Evolutionary conservation across 2,329 filamentous ascomycete species (phyloP).

Genomic region (Trichocomaceae sp.): DNA sequence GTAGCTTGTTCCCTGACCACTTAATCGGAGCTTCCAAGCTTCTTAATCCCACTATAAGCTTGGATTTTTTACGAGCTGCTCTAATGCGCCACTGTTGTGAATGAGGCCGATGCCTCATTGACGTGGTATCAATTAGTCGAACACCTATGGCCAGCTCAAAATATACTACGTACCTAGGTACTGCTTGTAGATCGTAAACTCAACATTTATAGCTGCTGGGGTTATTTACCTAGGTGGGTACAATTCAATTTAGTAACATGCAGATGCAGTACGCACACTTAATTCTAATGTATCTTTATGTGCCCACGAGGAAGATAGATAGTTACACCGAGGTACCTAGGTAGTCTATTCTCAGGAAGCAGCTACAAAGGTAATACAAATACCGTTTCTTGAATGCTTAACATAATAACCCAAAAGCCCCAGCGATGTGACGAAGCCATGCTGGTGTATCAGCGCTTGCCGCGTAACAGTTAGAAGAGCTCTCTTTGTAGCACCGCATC

Average conservation of each 20-base stretch:
- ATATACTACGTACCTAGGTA: not conserved
- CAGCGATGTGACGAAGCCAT: not conserved
- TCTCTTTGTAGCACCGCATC: not conserved
- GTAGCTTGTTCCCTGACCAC: not conserved
- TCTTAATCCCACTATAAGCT: not conserved
- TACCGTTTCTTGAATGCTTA: not conserved
- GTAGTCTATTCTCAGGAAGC: not conserved
- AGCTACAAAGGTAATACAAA: not conserved
- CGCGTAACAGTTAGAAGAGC: not conserved
- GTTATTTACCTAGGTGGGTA: too few relatives aligned
- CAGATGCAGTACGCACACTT: not conserved
- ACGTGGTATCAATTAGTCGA: not conserved
- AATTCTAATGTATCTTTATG: too few relatives aligned
- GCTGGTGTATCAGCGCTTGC: not conserved
- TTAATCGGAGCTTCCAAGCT: not conserved
- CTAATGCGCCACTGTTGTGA: not conserved
- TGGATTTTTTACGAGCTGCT: not conserved
- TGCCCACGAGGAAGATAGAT: too few relatives aligned
- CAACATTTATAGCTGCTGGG: too few relatives aligned
- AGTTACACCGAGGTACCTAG: not conserved
- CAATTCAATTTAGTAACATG: not conserved
- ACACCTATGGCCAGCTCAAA: not conserved
- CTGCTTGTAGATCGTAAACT: not conserved
- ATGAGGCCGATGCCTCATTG: not conserved
- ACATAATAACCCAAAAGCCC: not conserved